These are phyloP conservation scores for Rhizopus sp. DNA, from an alignment of 371 early-diverging fungal species.

Conservation along the genomic window DNA sequence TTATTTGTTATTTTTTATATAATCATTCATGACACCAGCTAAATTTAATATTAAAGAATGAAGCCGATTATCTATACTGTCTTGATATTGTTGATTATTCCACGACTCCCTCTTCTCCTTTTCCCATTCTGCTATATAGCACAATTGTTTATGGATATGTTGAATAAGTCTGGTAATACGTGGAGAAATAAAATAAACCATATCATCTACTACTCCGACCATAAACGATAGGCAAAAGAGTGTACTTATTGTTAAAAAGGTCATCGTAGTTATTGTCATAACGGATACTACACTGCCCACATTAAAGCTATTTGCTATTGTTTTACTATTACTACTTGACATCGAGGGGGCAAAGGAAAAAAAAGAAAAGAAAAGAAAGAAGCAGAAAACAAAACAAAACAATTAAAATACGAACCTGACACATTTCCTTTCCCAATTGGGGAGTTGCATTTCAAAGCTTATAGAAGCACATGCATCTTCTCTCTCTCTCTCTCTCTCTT, in stretches of 20 bases:
- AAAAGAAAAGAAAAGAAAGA: too few species aligned
- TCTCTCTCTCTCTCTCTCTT: too few species aligned
- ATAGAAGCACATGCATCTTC: too few species aligned
- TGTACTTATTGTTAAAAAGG: not conserved
- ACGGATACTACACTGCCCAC: not conserved
- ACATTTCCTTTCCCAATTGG: too few species aligned
- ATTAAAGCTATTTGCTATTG: not conserved
- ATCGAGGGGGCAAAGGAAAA: not conserved
- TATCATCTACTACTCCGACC: not conserved
- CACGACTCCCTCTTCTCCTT: conserved; percentile 7
- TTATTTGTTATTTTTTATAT: not conserved
- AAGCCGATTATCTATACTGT: not conserved
- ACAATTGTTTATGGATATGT: not conserved
- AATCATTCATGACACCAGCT: conserved; percentile 1
- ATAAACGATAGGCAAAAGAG: not conserved
- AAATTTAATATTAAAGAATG: conserved; percentile 2
- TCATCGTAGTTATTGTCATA: conserved; percentile 1
- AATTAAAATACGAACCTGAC: not conserved
- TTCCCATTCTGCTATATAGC: conserved; percentile 6
- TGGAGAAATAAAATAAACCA: not conserved
- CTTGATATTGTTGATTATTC: not conserved
- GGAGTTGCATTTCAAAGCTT: too few species aligned
- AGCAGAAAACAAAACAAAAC: not conserved
- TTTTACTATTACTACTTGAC: too few species aligned
- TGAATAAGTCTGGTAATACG: not conserved